Evolutionary conservation across 106 monocot genomes (phyloP), one percentile per base, ranked within the genome.

Genomic region (Narthecium ossifragum): DNA sequence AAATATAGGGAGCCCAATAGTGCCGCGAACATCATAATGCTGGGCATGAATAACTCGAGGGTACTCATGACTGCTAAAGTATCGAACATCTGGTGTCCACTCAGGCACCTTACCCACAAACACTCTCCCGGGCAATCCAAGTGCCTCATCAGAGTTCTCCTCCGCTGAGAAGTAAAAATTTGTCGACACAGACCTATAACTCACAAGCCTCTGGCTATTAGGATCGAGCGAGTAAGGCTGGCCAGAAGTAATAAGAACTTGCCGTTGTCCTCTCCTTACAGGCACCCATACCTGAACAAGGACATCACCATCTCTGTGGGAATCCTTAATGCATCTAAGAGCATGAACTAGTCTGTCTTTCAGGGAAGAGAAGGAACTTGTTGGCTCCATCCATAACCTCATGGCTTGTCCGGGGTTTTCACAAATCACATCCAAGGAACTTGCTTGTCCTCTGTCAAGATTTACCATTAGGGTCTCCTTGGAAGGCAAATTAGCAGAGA

Each of bases 61-160:
- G 51, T 77, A 93, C 59, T 93, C 92, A 26, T 55, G 28, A 20
- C 61, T 74, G 38, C 75, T 77, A 51, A 93, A 93, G 56, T 82
- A 75, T 31, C 85, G 56, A 14, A 93, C 92, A 74, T 93, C 92
- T 2, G 92, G 93, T 5, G 88, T 85, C 93, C 93, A 93, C 28
- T 93, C 93, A 1, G 93, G 93, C n/a, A 93, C 34, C 45, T 65
- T 75, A 51, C 85, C 76, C 3, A 88, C 9, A 43, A 93, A 93
- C 39, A 93, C 92, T 31, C 92, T 56, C 32, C 92, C 92, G 1
- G 92, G 92, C 74, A 93, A 63, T 0, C 92, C 92, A 32, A 66
- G 36, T 0, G 51, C 71, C 38, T 73, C 81, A 21, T 41, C 25
- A 0, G 88, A 76, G 37, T 39, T 61, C 38, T 76, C 81, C 29